Evolutionary conservation across 192 early-diverging fungal genomes (phyloP).

Genomic region (Dimargaris verticillata): DNA sequence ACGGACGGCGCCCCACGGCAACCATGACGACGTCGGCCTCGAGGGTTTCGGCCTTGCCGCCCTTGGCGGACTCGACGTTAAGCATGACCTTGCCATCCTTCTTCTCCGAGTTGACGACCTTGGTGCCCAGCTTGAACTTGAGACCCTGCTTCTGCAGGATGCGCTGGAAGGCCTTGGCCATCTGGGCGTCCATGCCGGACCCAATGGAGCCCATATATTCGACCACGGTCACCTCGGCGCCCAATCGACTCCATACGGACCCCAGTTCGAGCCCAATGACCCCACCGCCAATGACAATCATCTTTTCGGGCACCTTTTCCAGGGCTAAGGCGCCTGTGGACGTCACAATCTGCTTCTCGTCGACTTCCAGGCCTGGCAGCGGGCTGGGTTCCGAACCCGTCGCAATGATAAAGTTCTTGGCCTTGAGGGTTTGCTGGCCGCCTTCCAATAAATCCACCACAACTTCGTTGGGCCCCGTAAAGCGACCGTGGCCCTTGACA

Average conservation of each 20-base stretch:
- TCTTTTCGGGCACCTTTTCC: constrained; percentile 87
- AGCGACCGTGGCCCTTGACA: constrained; percentile 78
- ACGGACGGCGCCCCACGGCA: constrained; percentile 87
- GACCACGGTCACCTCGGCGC: constrained; percentile 86
- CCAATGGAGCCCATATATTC: constrained; percentile 87
- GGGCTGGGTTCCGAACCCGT: constrained; percentile 89
- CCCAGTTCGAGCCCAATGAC: constrained; percentile 98
- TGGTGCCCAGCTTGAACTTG: constrained; percentile 96
- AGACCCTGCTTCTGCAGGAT: constrained; percentile 86
- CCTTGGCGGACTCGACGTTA: constrained; percentile 78
- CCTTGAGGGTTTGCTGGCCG: constrained; percentile 44
- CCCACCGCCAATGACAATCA: constrained; percentile 97
- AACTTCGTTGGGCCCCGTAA: constrained; percentile 63
- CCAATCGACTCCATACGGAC: constrained; percentile 92
- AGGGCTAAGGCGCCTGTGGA: constrained; percentile 96
- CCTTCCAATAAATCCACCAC: constrained; percentile 70
- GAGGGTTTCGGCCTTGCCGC: constrained; percentile 59
- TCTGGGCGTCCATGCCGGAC: constrained; percentile 90
- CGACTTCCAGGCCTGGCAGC: constrained; percentile 87
- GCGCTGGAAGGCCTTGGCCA: constrained; percentile 87
- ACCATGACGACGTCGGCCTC: constrained; percentile 85
- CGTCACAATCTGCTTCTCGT: constrained; percentile 89
- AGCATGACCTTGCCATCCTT: constrained; percentile 75
- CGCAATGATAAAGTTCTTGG: constrained; percentile 97
- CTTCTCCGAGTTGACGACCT: constrained; percentile 78